A percentile compares a stretch with the other conserved stretches of the same genome.
phyloP scores from a whole-genome alignment of 1,284 basidiomycete species.

The Ganoderma boninense region DNA sequence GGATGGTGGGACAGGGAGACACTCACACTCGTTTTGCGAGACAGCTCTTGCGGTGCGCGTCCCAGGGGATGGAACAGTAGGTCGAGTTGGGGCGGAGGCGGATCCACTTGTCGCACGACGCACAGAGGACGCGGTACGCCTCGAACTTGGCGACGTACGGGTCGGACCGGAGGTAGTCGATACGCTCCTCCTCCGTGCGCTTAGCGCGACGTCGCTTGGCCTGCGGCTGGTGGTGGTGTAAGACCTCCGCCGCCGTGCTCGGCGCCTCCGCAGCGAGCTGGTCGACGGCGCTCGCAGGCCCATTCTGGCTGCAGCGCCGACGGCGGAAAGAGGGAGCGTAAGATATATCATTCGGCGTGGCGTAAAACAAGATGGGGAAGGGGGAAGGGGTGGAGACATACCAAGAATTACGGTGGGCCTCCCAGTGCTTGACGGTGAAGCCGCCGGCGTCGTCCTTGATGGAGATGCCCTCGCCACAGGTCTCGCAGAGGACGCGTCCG shows the following conservation, averaged over 20 bases:
- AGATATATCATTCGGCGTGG: background rate
- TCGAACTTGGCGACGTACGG: conserved; percentile 83
- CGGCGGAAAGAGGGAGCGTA: background rate
- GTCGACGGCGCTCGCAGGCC: conserved; percentile 32
- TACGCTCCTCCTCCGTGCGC: conserved; percentile 80
- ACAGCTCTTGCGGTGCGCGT: conserved; percentile 80
- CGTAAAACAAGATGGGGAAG: conserved; percentile 7
- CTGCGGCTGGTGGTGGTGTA: conserved; percentile 31
- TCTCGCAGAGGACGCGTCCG: conserved; percentile 69
- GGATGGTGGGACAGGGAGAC: conserved; percentile 28
- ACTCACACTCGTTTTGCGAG: conserved; percentile 74
- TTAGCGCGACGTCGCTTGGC: conserved; percentile 71
- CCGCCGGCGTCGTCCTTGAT: conserved; percentile 68
- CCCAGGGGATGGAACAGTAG: conserved; percentile 87
- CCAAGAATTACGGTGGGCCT: conserved; percentile 69
- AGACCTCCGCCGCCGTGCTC: conserved; percentile 32
- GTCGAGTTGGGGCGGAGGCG: conserved; percentile 81
- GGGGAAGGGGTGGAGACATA: conserved; percentile 40
- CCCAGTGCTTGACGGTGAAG: conserved; percentile 75
- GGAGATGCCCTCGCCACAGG: conserved; percentile 65
- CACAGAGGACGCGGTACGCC: conserved; percentile 79
- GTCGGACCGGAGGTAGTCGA: conserved; percentile 74
- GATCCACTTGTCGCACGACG: conserved; percentile 83
- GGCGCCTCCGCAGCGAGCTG: conserved; percentile 32
- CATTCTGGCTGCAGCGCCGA: conserved; percentile 34